Base-by-base conservation (phyloP, 192 early-diverging fungal species). In the Phycomyces nitens region DNA sequence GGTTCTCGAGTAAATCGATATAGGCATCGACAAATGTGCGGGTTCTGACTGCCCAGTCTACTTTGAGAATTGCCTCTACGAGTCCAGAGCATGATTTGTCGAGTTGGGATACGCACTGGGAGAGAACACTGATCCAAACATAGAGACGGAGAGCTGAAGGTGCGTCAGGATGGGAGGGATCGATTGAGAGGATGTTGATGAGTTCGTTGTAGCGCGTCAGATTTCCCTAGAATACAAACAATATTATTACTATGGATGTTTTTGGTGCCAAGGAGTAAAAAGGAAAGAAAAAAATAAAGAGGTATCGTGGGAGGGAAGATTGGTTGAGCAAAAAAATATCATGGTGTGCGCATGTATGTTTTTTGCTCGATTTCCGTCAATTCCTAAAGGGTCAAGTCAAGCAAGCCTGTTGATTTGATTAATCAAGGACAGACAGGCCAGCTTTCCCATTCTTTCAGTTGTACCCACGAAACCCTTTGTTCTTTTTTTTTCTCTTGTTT, bases 1-100 rank as follows among this genome's bases (percentile, higher is more conserved):
- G 73, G 56, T 90, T 89, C 26, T 88, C 84, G 43, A 93, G 44
- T 38, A 90, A 83, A 7, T 77, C 76, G 20, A 79, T 68, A 59
- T 84, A 92, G n/a, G 73, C 62, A 22, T 75, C 67, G 3, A 88
- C 79, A 62, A 89, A 80, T 10, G 64, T 58, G 21, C 79, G 74
- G 12, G 79, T 75, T 26, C 78, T 73, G 12, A 63, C 61, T 21
- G 71, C 64, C 87, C 90, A 89, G 56, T 89, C 75, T 16, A 90
- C 47, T 26, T 67, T 58, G 5, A 92, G 60, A 34, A 88, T 75
- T 53, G 87, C 81, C 12, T 84, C 76, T 22, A 92, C 83, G 47
- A 91, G 53, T 0, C 54, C 40, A 15, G 65, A 38, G 50, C 80
- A 85, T 12, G 72, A 70, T 62, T 73, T 65, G 65, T 80, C 77